These are phyloP conservation scores for Bombardia bombarda DNA, from an alignment of 495 filamentous ascomycete species.

Conservation along the genomic window DNA sequence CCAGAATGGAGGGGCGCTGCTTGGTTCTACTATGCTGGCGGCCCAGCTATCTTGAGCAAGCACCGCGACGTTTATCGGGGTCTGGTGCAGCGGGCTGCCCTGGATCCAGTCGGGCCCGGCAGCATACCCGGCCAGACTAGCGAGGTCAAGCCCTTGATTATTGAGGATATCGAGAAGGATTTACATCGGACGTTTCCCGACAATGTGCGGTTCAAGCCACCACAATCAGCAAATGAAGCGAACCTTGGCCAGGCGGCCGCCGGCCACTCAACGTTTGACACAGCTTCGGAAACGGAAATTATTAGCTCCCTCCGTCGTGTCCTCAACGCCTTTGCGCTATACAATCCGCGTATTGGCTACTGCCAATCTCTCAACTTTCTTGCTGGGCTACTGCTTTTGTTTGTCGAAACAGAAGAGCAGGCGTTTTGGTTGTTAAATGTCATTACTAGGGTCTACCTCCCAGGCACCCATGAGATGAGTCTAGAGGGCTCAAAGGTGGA, in stretches of 20 bases:
- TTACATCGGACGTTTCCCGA: slow-evolving; percentile 94
- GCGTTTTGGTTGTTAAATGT: slow-evolving; percentile 92
- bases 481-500: slow-evolving; percentile 93
- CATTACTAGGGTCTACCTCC: slow-evolving; percentile 79
- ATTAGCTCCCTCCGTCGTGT: slow-evolving; percentile 76
- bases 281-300: slow-evolving; percentile 58
- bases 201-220: slow-evolving; percentile 81
- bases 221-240: slow-evolving; percentile 8
- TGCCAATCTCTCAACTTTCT: slow-evolving; percentile 97
- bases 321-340: slow-evolving; percentile 79
- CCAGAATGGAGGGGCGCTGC: slow-evolving; percentile 86
- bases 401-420: slow-evolving; percentile 80
- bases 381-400: slow-evolving; percentile 88
- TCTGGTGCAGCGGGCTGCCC: slow-evolving; percentile 45
- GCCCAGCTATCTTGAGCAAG: slow-evolving; percentile 64
- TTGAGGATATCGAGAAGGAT: slow-evolving; percentile 91
- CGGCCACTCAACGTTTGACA: background rate
- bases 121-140: slow-evolving; percentile 4
- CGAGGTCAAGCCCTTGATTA: slow-evolving; percentile 59
- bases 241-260: background rate
- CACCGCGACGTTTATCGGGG: slow-evolving; percentile 66
- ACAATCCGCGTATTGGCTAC: slow-evolving; percentile 86
- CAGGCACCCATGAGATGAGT: slow-evolving; percentile 85
- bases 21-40: slow-evolving; percentile 98
- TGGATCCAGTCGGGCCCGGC: slow-evolving; percentile 13